Evolutionary conservation across 768 basidiomycete genomes (phyloP).

Genomic region (Tulasnella calospora): DNA sequence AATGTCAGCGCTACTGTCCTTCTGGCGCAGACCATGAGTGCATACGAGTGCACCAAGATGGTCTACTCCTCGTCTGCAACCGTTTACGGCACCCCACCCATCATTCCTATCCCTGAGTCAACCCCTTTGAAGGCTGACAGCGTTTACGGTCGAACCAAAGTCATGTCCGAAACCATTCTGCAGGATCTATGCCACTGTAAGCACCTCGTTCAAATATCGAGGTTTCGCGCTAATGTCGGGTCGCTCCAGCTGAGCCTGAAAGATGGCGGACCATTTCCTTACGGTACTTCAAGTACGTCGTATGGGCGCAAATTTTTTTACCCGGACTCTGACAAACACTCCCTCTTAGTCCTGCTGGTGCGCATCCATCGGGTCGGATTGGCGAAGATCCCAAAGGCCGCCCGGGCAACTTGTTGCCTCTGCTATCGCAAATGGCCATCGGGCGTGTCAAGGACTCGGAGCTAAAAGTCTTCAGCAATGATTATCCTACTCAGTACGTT

Average conservation of each 20-base stretch:
- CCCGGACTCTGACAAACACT: constrained; percentile 17
- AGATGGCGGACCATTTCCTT: constrained; percentile 80
- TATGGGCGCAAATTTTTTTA: neutral
- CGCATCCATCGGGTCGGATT: constrained; percentile 89
- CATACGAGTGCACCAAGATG: constrained; percentile 75
- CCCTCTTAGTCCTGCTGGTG: constrained; percentile 79
- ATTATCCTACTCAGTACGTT: constrained; percentile 87
- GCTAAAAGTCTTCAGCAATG: constrained; percentile 87
- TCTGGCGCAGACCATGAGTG: constrained; percentile 80
- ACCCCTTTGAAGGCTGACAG: constrained; percentile 84
- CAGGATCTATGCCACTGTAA: constrained; percentile 78
- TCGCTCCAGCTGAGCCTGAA: constrained; percentile 55
- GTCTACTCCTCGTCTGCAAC: constrained; percentile 99
- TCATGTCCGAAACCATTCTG: constrained; percentile 86
- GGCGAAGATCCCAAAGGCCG: constrained; percentile 96
- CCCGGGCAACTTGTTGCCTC: constrained; percentile 88
- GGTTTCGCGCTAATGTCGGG: neutral
- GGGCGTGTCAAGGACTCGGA: constrained; percentile 70
- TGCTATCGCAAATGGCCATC: constrained; percentile 90
- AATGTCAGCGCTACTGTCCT: constrained; percentile 87
- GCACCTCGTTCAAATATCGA: constrained; percentile 33
- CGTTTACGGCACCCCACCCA: constrained; percentile 90
- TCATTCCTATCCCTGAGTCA: constrained; percentile 89
- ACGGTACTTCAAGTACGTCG: constrained; percentile 89
- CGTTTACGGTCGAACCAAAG: constrained; percentile 94